These are phyloP conservation scores for Lentinula sp. DNA, from an alignment of 768 basidiomycete species.

Conservation along the genomic window DNA sequence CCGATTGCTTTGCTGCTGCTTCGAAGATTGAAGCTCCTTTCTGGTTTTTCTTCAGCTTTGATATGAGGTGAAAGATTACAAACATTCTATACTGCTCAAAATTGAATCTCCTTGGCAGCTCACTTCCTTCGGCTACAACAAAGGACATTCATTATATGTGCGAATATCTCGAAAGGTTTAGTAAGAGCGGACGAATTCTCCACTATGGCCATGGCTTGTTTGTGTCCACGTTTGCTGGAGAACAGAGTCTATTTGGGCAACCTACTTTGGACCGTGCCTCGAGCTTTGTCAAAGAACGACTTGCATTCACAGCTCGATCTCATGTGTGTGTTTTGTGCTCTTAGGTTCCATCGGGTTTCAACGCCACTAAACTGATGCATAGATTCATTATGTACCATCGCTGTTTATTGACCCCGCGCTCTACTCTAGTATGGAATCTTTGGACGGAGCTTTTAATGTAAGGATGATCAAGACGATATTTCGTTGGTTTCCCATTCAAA, in stretches of 20 bases:
- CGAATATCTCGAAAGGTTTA: conserved; percentile 28
- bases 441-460: conserved; percentile 43
- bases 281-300: conserved; percentile 14
- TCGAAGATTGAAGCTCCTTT: conserved; percentile 17
- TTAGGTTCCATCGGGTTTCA: conserved; percentile 1
- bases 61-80: conserved; percentile 20
- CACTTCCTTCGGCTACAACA: conserved; percentile 7
- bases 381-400: conserved; percentile 45
- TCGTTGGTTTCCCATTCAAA: not conserved
- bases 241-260: conserved; percentile 41
- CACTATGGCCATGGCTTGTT: conserved; percentile 28
- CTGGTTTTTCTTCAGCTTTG: conserved; percentile 31
- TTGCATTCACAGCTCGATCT: conserved; percentile 5
- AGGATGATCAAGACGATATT: conserved; percentile 4
- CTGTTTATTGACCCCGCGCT: conserved; percentile 43
- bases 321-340: conserved; percentile 16
- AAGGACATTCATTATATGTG: conserved; percentile 23
- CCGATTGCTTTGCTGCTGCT: conserved; percentile 33
- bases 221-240: conserved; percentile 42
- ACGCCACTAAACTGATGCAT: not conserved
- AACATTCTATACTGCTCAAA: not conserved
- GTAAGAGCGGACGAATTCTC: conserved; percentile 33
- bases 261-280: conserved; percentile 29
- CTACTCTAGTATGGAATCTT: conserved; percentile 27
- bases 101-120: conserved; percentile 6